Percentiles rank a stretch among this genome's conserved stretches.
phyloP scores from a whole-genome alignment of 73 alveolate species.

The Uronychia setigera region DNA sequence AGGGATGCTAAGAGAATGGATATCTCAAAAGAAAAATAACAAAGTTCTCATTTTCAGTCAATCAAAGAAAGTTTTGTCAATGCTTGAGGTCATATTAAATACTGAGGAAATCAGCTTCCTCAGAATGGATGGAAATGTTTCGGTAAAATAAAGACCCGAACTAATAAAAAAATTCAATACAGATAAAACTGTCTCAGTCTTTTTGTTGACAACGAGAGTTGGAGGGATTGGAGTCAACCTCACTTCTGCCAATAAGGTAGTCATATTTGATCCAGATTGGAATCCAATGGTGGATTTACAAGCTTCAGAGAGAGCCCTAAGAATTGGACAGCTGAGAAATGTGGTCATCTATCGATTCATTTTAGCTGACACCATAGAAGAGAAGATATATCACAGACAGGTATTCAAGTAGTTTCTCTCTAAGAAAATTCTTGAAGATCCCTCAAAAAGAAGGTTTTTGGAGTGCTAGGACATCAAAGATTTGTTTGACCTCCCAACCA shows the following conservation, averaged over 20 bases:
- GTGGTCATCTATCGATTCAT: slow-evolving; percentile 71
- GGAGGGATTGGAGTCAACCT: slow-evolving; percentile 81
- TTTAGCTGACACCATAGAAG: slow-evolving; percentile 75
- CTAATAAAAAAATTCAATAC: slow-evolving; percentile 56
- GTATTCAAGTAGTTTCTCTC: slow-evolving; percentile 75
- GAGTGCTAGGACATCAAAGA: too few relatives aligned
- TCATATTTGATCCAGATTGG: slow-evolving; percentile 86
- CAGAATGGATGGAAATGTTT: slow-evolving; percentile 73
- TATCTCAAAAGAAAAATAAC: slow-evolving; percentile 41
- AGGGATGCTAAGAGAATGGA: slow-evolving; percentile 63
- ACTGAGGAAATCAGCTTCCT: slow-evolving; percentile 21
- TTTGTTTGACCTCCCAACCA: too few relatives aligned
- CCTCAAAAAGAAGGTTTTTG: too few relatives aligned
- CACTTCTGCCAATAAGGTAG: slow-evolving; percentile 76
- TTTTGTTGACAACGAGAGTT: slow-evolving; percentile 73
- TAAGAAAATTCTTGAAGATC: slow-evolving; percentile 76
- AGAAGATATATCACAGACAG: slow-evolving; percentile 80
- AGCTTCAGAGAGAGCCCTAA: slow-evolving; percentile 80
- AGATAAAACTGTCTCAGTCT: slow-evolving; percentile 18
- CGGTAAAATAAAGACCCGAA: slow-evolving; percentile 44
- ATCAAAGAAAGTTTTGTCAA: slow-evolving; percentile 94
- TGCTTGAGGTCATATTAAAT: slow-evolving; percentile 64
- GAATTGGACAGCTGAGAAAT: slow-evolving; percentile 75
- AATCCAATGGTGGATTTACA: slow-evolving; percentile 81
- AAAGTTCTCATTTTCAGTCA: slow-evolving; percentile 96